Base-by-base conservation (phyloP, 805 yeast genomes). In the Monosporozyma unispora region DNA sequence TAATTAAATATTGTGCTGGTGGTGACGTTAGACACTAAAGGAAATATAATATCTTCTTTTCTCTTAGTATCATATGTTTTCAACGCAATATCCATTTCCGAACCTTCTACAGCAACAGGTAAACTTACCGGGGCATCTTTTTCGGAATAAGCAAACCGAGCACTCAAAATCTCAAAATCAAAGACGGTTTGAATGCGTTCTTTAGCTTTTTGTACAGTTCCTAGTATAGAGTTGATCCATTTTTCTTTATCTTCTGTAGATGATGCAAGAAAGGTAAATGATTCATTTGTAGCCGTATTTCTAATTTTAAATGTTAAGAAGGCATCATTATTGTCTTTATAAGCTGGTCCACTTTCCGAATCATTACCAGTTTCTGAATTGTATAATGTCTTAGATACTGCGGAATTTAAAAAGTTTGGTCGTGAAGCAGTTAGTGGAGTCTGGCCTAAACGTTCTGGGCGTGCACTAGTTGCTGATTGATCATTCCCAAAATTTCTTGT, bases 81-180 rank as follows among this genome's bases (percentile, higher is more conserved):
- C 58, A 61, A 67, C 33, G 67, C 78, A 50, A 38, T 58, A 57
- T 76, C 76, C 33, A 81, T 63, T 6, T 78, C 81, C 23, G 82
- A 82, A 16, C 74, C 70, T 19, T 73, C 69, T 0, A 79, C 74
- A 48, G 77, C 72, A 1, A 78, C 62, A 4, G 82, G 84, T 39
- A 84, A 48, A 57, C 76, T 80, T 2, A 62, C 61, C 1, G 81
- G 73, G 19, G 74, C 70, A 39, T 73, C 76, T 7, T 72, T 67
- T 3, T 72, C 75, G n/a, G 79, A 84, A 62, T 82, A 84, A 1
- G 81, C 82, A 65, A 86, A 87, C 23, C 75, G 71, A 56, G 81
- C 84, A 6, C 83, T 70, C 6, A 87, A 59, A 6, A 78, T 72
- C 33, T 70, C 66, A 38, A 84, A 59, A 9, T 70, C 59, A 60